Evolutionary conservation across 192 early-diverging fungal species (phyloP).

Genomic region (Coemansia sp.): DNA sequence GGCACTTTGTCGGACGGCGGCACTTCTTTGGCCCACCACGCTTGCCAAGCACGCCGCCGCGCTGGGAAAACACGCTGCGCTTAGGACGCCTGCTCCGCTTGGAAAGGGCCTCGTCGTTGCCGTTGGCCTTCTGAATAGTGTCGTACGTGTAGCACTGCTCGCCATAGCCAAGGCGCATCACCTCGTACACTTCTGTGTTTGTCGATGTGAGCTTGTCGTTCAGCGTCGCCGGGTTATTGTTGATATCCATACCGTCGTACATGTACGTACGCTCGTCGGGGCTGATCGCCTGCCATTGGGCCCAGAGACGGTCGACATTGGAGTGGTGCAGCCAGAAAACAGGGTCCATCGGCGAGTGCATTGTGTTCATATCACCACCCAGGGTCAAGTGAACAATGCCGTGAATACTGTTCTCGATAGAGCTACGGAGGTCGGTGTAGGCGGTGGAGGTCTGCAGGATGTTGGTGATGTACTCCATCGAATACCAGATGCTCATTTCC

Average conservation of each 20-base stretch:
- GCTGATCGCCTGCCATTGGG: slow-evolving; percentile 49
- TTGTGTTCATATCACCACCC: slow-evolving; percentile 48
- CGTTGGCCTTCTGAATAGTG: slow-evolving; percentile 29
- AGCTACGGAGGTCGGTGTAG: slow-evolving; percentile 25
- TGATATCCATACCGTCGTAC: slow-evolving; percentile 28
- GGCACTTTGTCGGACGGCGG: slow-evolving; percentile 24
- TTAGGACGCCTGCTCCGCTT: too few relatives aligned
- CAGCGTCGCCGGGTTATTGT: slow-evolving; percentile 1
- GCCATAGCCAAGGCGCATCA: slow-evolving; percentile 39
- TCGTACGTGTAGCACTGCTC: slow-evolving; percentile 49
- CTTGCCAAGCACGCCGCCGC: background rate
- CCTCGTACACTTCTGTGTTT: slow-evolving; percentile 15
- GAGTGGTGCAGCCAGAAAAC: slow-evolving; percentile 61
- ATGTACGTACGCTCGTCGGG: slow-evolving; percentile 29
- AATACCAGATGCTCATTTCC: slow-evolving; percentile 25
- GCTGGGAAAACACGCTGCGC: slow-evolving; percentile 4
- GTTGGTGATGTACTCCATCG: slow-evolving; percentile 36
- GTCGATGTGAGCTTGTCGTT: slow-evolving; percentile 14
- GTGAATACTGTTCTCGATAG: slow-evolving; percentile 44
- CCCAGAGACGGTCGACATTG: slow-evolving; percentile 53
- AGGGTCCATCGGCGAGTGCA: slow-evolving; percentile 53
- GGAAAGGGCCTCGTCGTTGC: too few relatives aligned
- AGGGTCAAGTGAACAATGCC: slow-evolving; percentile 41
- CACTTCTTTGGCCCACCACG: too few relatives aligned
- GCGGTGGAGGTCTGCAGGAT: slow-evolving; percentile 18